Percentiles rank a stretch among this genome's conserved stretches.
Conservation (phyloP, 2,329 filamentous ascomycete genomes). For the Parastagonospora avenae region DNA sequence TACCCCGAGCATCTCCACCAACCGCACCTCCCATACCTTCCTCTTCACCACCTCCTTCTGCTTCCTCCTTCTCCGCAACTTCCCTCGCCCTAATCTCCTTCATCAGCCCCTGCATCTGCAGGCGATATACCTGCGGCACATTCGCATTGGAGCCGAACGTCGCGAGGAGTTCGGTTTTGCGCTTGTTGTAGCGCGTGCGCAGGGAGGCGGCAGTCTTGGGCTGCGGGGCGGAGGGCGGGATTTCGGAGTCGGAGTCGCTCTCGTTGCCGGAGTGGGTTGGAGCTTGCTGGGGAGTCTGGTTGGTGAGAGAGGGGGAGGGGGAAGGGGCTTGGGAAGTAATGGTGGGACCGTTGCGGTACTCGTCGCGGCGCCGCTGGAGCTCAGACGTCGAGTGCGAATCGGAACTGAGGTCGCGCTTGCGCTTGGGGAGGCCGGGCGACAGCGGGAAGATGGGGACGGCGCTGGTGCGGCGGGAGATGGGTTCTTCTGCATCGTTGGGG, state of each 20-base stretch:
- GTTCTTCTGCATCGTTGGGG: neutral
- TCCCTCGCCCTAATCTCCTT: neutral
- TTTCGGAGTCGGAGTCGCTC: neutral
- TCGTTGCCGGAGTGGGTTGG: no score
- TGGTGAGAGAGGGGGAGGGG: neutral
- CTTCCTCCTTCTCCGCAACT: neutral
- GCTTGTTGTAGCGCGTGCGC: neutral
- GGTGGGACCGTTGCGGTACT: neutral
- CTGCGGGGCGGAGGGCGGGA: neutral
- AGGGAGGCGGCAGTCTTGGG: neutral
- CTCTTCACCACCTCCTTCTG: neutral
- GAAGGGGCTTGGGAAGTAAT: neutral
- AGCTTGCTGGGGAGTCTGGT: neutral
- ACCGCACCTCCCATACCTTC: neutral
- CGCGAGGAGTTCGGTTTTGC: neutral
- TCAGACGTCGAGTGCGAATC: neutral
- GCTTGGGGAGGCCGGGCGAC: neutral
- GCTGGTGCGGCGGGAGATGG: no score
- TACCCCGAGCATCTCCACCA: neutral
- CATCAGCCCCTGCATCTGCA: slow-evolving; percentile 1
- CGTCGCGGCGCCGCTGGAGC: neutral
- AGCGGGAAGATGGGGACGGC: neutral
- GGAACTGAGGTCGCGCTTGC: neutral
- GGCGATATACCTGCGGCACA: slow-evolving; percentile 2
- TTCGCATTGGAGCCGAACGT: neutral